Conservation (phyloP, 2,329 filamentous ascomycete species). For the Paraphoma chrysanthemicola region DNA sequence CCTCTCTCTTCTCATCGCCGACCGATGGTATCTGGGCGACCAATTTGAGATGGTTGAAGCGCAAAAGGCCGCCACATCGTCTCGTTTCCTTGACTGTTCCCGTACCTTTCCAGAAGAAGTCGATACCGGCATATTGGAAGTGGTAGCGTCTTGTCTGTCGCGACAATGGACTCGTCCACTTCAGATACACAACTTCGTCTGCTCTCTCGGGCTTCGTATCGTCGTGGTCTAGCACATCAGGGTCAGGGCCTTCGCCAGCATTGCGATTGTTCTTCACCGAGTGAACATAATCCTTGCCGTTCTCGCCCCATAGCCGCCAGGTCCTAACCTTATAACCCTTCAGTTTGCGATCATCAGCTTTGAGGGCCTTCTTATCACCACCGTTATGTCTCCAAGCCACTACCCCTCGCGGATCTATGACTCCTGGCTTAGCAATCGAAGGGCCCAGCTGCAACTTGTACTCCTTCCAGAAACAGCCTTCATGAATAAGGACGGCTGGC, state of each 20-base stretch:
- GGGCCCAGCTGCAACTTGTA: slow-evolving; percentile 41
- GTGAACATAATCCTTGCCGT: slow-evolving; percentile 36
- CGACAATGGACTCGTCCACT: slow-evolving; percentile 35
- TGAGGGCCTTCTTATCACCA: slow-evolving; percentile 12
- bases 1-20: not conserved
- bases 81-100: slow-evolving; percentile 30
- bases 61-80: slow-evolving; percentile 27
- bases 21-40: slow-evolving; percentile 24
- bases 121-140: slow-evolving; percentile 32
- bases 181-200: slow-evolving; percentile 33
- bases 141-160: slow-evolving; percentile 35
- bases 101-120: slow-evolving; percentile 47
- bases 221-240: slow-evolving; percentile 14
- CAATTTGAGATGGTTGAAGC: slow-evolving; percentile 43
- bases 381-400: slow-evolving; percentile 32
- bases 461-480: slow-evolving; percentile 31
- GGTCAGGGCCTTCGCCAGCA: slow-evolving; percentile 14
- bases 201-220: slow-evolving; percentile 3
- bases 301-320: slow-evolving; percentile 42
- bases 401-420: slow-evolving; percentile 40
- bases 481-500: slow-evolving; percentile 34
- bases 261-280: slow-evolving; percentile 22
- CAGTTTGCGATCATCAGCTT: slow-evolving; percentile 13
- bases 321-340: slow-evolving; percentile 41
- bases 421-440: slow-evolving; percentile 18